Evolutionary conservation across 495 filamentous ascomycete species (phyloP).

Genomic region (Neurospora sp.): DNA sequence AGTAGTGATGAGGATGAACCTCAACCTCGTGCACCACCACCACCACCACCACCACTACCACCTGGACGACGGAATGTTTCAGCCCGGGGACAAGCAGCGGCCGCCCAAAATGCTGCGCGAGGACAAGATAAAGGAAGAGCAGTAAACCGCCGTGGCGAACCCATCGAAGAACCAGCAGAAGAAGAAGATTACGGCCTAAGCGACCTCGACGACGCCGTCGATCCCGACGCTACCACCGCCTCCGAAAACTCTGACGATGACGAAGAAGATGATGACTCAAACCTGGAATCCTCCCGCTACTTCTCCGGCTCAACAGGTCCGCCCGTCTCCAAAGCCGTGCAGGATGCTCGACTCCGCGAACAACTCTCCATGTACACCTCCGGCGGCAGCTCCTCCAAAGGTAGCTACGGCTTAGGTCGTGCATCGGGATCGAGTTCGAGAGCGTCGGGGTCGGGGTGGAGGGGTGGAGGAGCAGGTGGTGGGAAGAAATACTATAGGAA

Average conservation of each 20-base stretch:
- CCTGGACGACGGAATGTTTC: no score
- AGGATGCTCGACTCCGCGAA: neutral
- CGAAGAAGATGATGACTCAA: constrained; percentile 17
- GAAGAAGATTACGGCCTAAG: constrained; percentile 46
- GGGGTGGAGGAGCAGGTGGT: constrained; percentile 4
- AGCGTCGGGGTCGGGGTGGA: neutral
- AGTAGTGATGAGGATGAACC: neutral
- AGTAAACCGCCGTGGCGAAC: neutral
- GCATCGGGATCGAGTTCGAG: constrained; percentile 1
- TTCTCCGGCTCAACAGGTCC: constrained; percentile 1
- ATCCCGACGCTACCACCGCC: constrained; percentile 33
- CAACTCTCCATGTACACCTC: neutral
- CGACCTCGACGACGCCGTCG: constrained; percentile 29
- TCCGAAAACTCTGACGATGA: constrained; percentile 16
- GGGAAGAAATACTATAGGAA: constrained; percentile 8
- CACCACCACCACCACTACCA: no score
- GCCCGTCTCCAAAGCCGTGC: neutral
- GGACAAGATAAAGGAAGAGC: neutral
- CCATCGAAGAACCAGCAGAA: constrained; percentile 46
- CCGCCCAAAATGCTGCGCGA: neutral
- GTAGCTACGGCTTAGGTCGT: constrained; percentile 14
- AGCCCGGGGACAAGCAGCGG: neutral
- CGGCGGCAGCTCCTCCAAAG: neutral
- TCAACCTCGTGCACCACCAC: neutral
- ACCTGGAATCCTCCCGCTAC: constrained; percentile 8